These are phyloP conservation scores for Mortierella sp. DNA, from an alignment of 371 early-diverging fungal genomes.

Conservation along the genomic window DNA sequence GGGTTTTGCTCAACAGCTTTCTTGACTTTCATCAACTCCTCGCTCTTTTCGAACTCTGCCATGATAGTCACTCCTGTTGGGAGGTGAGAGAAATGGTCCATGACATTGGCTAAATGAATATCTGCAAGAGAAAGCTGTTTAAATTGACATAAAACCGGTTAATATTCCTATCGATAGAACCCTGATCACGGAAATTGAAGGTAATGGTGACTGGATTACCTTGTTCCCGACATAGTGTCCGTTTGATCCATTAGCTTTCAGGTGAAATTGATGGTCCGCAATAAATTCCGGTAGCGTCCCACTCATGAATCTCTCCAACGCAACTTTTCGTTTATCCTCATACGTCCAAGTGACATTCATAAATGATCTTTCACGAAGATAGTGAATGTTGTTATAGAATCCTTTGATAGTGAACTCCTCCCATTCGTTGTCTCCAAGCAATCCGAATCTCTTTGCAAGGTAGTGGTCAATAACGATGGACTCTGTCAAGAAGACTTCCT, in stretches of 20 bases:
- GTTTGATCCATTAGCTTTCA: slow-evolving; percentile 38
- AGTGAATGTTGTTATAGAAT: slow-evolving; percentile 33
- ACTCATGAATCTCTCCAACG: slow-evolving; percentile 22
- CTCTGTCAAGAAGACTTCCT: slow-evolving; percentile 33
- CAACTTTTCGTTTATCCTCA: slow-evolving; percentile 20
- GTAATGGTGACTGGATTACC: slow-evolving; percentile 13
- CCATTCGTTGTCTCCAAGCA: slow-evolving; percentile 45
- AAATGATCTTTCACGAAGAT: slow-evolving; percentile 43
- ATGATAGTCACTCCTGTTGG: slow-evolving; percentile 11
- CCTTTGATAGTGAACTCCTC: slow-evolving; percentile 35
- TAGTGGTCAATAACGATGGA: slow-evolving; percentile 32
- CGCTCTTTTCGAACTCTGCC: slow-evolving; percentile 18
- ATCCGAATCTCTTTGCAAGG: slow-evolving; percentile 31
- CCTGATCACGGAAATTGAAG: neutral
- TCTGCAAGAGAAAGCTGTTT: slow-evolving; percentile 38
- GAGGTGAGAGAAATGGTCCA: slow-evolving; percentile 40
- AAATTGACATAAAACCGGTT: too few relatives aligned
- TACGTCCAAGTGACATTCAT: slow-evolving; percentile 26
- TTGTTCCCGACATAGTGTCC: slow-evolving; percentile 35
- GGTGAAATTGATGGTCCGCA: slow-evolving; percentile 36
- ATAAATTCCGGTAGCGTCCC: slow-evolving; percentile 24
- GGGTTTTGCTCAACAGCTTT: slow-evolving; percentile 23
- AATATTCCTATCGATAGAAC: too few relatives aligned
- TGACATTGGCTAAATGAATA: slow-evolving; percentile 37
- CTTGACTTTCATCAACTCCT: slow-evolving; percentile 30